Percentiles rank a stretch among this genome's conserved stretches.
phyloP scores from a whole-genome alignment of 176 grass and related monocot genomes.

The Musa beccarii region DNA sequence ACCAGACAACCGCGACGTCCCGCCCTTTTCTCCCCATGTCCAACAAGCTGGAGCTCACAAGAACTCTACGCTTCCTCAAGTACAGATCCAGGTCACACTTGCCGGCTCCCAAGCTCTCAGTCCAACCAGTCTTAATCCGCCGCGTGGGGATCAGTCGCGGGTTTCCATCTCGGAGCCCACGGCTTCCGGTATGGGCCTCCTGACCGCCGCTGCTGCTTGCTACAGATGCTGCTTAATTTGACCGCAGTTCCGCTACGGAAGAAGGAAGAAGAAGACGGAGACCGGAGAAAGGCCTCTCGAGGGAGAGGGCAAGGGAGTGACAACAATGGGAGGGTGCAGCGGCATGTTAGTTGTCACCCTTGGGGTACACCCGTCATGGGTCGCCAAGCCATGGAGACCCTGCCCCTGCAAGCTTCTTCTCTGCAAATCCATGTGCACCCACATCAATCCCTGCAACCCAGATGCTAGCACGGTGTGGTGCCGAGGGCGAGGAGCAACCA shows the following conservation, averaged over 20 bases:
- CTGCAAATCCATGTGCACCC: constrained; percentile 11
- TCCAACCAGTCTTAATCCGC: background rate
- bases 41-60: background rate
- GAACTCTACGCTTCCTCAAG: background rate
- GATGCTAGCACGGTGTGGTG: constrained; percentile 6
- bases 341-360: constrained; percentile 6
- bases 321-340: background rate
- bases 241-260: no score
- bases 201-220: no score
- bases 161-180: no score
- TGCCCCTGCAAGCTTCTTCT: background rate
- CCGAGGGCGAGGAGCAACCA: background rate
- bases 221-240: no score
- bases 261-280: no score
- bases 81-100: constrained; percentile 11
- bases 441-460: constrained; percentile 11
- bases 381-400: constrained; percentile 8
- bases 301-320: background rate
- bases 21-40: background rate
- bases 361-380: constrained; percentile 1
- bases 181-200: no score
- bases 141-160: no score
- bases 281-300: background rate
- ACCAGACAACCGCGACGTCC: constrained; percentile 5
- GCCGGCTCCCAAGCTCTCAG: background rate